These are phyloP conservation scores for Pyricularia grisea DNA, from an alignment of 2,329 filamentous ascomycete species.

Conservation along the genomic window DNA sequence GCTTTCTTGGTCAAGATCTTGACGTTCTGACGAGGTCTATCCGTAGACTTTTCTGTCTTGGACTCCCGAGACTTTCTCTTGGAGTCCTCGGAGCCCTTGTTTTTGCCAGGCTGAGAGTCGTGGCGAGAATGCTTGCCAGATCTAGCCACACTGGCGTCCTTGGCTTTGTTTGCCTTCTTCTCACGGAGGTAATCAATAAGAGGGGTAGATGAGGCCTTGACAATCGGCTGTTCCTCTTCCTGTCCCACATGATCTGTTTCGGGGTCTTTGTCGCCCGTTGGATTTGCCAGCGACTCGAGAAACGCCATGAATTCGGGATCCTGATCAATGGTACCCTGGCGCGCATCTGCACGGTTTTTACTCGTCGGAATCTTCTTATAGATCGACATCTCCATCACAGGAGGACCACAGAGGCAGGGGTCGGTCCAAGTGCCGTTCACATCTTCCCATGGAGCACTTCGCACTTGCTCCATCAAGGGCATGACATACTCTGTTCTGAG, in stretches of 20 bases:
- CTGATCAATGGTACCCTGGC: slow-evolving; percentile 92
- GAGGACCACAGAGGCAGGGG: slow-evolving; percentile 65
- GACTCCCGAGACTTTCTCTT: slow-evolving; percentile 32
- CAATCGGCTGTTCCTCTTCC: slow-evolving; percentile 39
- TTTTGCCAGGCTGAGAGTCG: slow-evolving; percentile 41
- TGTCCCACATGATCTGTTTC: slow-evolving; percentile 37
- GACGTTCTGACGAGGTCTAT: slow-evolving; percentile 48
- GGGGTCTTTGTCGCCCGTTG: slow-evolving; percentile 37
- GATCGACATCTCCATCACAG: slow-evolving; percentile 70
- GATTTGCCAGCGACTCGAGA: slow-evolving; percentile 75
- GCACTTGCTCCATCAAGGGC: slow-evolving; percentile 60
- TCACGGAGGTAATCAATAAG: slow-evolving; percentile 84
- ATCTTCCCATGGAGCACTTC: slow-evolving; percentile 66
- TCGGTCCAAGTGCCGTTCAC: slow-evolving; percentile 67
- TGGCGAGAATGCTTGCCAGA: slow-evolving; percentile 46
- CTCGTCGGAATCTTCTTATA: slow-evolving; percentile 74
- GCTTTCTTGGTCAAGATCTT: slow-evolving; percentile 55
- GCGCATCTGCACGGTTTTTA: slow-evolving; percentile 68
- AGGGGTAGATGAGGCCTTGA: slow-evolving; percentile 71
- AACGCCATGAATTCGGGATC: slow-evolving; percentile 95
- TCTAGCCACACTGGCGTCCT: slow-evolving; percentile 45
- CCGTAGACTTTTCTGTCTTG: slow-evolving; percentile 43
- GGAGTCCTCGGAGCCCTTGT: slow-evolving; percentile 22
- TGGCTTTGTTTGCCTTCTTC: slow-evolving; percentile 71
- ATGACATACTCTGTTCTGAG: slow-evolving; percentile 60